Conservation (phyloP, 2,329 filamentous ascomycete genomes). For the Clonostachys byssicola region DNA sequence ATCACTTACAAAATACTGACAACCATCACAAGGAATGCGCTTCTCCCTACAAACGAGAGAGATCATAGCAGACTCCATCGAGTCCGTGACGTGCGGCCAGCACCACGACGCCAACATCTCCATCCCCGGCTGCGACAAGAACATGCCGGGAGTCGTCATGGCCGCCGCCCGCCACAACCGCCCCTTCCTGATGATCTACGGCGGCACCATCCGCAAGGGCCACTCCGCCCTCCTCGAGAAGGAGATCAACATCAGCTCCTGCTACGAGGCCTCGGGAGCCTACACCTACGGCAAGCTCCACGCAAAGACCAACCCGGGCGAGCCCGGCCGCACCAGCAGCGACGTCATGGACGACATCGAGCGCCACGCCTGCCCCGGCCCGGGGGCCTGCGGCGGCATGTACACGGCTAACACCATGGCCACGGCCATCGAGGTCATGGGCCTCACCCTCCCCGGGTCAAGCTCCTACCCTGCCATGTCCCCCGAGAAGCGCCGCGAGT, state of each 20-base stretch:
- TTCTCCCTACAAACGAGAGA: conserved; percentile 89
- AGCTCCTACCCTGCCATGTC: conserved; percentile 78
- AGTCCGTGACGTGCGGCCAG: conserved; percentile 88
- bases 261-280: conserved; percentile 83
- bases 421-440: conserved; percentile 85
- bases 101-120: conserved; percentile 91
- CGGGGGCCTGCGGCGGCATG: conserved; percentile 78
- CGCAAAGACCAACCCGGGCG: conserved; percentile 57
- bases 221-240: conserved; percentile 72
- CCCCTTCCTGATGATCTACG: conserved; percentile 93
- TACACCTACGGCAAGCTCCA: conserved; percentile 75
- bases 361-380: conserved; percentile 62
- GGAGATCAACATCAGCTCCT: conserved; percentile 82
- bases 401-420: conserved; percentile 95
- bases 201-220: conserved; percentile 86
- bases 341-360: conserved; percentile 85
- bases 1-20: not conserved
- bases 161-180: conserved; percentile 87
- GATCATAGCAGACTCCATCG: conserved; percentile 90
- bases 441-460: conserved; percentile 79
- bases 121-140: conserved; percentile 94
- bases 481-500: conserved; percentile 83
- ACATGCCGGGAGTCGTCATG: conserved; percentile 93
- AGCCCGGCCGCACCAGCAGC: conserved; percentile 62
- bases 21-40: conserved; percentile 69